Conservation (phyloP, 2,329 filamentous ascomycete species). For the Pseudocercospora cruenta region DNA sequence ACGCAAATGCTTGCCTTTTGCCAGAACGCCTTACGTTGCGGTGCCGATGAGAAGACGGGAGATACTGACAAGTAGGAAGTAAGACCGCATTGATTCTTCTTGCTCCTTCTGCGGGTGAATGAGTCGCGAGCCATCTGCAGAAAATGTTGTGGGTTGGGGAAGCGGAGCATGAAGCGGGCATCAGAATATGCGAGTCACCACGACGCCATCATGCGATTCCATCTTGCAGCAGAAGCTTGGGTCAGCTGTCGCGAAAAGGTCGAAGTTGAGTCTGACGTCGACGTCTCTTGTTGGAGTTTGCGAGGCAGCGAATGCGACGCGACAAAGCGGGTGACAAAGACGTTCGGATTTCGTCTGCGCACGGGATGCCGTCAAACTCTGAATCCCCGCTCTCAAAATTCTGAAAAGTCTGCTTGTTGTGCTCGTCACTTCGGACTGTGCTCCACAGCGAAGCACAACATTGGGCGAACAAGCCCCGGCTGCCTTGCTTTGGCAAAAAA, state of each 20-base stretch:
- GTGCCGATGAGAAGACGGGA: not conserved
- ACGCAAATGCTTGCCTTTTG: not conserved
- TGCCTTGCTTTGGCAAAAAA: conserved; percentile 12
- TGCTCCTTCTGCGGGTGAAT: conserved; percentile 5
- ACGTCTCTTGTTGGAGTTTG: not conserved
- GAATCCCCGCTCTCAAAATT: not conserved
- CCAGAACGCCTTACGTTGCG: not conserved
- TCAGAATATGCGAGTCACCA: not conserved
- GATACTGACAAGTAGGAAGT: conserved; percentile 3
- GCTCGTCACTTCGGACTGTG: not conserved
- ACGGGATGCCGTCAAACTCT: conserved; percentile 9
- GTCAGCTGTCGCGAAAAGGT: not conserved
- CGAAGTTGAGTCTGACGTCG: not conserved
- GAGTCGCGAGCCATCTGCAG: not conserved
- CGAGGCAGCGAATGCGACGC: not conserved
- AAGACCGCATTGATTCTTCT: not conserved
- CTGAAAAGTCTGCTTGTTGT: not conserved
- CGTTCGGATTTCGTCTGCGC: not conserved
- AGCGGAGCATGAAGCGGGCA: not conserved
- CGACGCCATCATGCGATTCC: not conserved
- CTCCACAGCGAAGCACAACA: not conserved
- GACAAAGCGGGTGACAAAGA: not conserved
- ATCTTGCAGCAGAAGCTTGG: not conserved
- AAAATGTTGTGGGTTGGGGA: not conserved
- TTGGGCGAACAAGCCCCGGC: conserved; percentile 2